phyloP scores from a whole-genome alignment of 192 early-diverging fungal genomes.

The Coemansia sp. region DNA sequence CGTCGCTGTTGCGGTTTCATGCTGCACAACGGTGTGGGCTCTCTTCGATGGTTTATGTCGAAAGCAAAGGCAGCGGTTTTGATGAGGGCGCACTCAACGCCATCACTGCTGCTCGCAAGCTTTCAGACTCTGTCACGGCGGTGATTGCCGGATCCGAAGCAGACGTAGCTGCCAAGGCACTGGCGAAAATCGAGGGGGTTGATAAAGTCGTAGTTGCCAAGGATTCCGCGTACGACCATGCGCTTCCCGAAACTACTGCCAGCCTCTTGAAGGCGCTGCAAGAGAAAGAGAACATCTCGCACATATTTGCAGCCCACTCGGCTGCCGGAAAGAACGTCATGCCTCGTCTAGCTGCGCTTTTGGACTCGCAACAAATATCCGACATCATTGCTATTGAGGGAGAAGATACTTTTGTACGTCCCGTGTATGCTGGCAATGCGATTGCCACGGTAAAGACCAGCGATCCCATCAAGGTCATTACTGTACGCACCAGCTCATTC shows the following conservation, averaged over 20 bases:
- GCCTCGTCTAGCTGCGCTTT: constrained; percentile 87
- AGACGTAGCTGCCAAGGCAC: constrained; percentile 60
- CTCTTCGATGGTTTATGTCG: constrained; percentile 83
- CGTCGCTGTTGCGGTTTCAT: constrained; percentile 18
- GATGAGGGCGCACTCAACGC: constrained; percentile 79
- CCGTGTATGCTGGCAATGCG: constrained; percentile 97
- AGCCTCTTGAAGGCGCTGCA: constrained; percentile 65
- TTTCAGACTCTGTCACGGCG: constrained; percentile 82
- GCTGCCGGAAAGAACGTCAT: constrained; percentile 93
- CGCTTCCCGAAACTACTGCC: constrained; percentile 78
- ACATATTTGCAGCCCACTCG: constrained; percentile 83
- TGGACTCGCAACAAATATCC: constrained; percentile 88
- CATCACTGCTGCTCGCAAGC: constrained; percentile 76
- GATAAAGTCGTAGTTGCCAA: constrained; percentile 85
- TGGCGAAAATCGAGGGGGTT: constrained; percentile 66
- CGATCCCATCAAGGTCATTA: constrained; percentile 84
- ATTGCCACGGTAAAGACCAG: constrained; percentile 92
- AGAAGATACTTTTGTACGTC: constrained; percentile 88
- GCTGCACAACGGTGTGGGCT: constrained; percentile 24
- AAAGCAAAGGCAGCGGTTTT: constrained; percentile 77
- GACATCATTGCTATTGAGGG: constrained; percentile 79
- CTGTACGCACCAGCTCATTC: constrained; percentile 90
- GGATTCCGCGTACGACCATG: constrained; percentile 66
- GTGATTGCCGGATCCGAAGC: constrained; percentile 80
- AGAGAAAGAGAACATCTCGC: constrained; percentile 73